These are phyloP conservation scores for Bertia moriformis DNA, from an alignment of 2,329 filamentous ascomycete genomes.

Conservation along the genomic window DNA sequence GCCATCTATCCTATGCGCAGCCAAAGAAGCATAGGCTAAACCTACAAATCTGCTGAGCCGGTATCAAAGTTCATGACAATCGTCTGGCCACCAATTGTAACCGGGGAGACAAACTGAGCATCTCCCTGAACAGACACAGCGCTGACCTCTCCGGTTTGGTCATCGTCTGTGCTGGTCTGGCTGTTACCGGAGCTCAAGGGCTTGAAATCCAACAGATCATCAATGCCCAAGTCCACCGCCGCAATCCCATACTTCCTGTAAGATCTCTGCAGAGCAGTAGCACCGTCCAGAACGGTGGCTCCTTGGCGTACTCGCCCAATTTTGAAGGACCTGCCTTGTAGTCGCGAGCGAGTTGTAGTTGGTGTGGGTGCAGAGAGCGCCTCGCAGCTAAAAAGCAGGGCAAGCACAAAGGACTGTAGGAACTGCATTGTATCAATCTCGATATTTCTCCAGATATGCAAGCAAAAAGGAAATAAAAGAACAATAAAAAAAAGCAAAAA, in stretches of 20 bases:
- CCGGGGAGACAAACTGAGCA: slow-evolving; percentile 41
- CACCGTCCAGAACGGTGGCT: not conserved
- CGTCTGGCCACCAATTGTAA: slow-evolving; percentile 43
- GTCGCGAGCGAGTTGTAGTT: not conserved
- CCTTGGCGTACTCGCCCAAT: not conserved
- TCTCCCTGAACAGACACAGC: slow-evolving; percentile 39
- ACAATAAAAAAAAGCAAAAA: too few relatives aligned
- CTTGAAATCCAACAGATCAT: not conserved
- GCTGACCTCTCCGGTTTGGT: slow-evolving; percentile 29
- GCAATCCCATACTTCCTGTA: not conserved
- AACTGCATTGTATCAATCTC: not conserved
- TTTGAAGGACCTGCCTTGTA: too few relatives aligned
- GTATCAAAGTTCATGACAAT: slow-evolving; percentile 50
- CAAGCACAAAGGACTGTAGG: not conserved
- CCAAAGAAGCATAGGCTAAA: too few relatives aligned
- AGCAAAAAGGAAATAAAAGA: too few relatives aligned
- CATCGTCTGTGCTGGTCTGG: not conserved
- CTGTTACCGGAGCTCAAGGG: not conserved
- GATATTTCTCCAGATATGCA: slow-evolving; percentile 1
- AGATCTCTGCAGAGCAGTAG: not conserved
- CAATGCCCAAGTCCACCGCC: not conserved
- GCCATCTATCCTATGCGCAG: too few relatives aligned
- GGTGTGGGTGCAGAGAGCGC: not conserved
- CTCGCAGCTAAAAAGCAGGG: not conserved
- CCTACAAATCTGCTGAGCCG: slow-evolving; percentile 40